Evolutionary conservation across 2,329 filamentous ascomycete species (phyloP).

Genomic region (Pleomassaria siparia): DNA sequence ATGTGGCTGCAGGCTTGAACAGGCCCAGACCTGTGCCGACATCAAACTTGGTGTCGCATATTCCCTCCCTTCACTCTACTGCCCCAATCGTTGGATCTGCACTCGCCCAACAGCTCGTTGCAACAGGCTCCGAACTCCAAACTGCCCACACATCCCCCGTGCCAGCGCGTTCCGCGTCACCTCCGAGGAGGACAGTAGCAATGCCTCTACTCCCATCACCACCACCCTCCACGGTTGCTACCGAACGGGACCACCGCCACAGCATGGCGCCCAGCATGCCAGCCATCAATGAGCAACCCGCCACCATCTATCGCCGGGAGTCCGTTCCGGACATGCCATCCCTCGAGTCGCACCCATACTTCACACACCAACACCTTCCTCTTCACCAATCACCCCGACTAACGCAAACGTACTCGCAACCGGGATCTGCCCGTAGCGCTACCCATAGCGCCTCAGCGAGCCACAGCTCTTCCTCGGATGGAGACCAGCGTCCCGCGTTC

Average conservation of each 20-base stretch:
- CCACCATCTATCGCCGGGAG: slow-evolving; percentile 12
- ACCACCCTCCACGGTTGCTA: slow-evolving; percentile 26
- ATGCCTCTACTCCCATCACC: slow-evolving; percentile 35
- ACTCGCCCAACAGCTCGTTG: slow-evolving; percentile 20
- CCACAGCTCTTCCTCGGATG: slow-evolving; percentile 13
- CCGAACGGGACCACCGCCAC: slow-evolving; percentile 18
- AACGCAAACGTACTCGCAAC: neutral
- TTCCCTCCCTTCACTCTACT: slow-evolving; percentile 26
- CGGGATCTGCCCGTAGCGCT: slow-evolving; percentile 2
- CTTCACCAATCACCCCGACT: neutral
- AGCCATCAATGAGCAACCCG: slow-evolving; percentile 34
- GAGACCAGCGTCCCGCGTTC: slow-evolving; percentile 20
- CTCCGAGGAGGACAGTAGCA: slow-evolving; percentile 25
- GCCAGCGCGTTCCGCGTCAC: slow-evolving; percentile 15
- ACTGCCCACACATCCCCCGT: slow-evolving; percentile 14
- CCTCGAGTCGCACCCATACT: slow-evolving; percentile 23
- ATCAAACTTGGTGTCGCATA: slow-evolving; percentile 33
- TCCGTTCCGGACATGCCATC: slow-evolving; percentile 16
- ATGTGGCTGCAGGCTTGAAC: slow-evolving; percentile 34
- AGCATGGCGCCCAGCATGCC: slow-evolving; percentile 34
- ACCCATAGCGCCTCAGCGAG: slow-evolving; percentile 2
- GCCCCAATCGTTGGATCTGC: slow-evolving; percentile 11
- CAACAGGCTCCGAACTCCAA: slow-evolving; percentile 23
- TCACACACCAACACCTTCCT: slow-evolving; percentile 9
- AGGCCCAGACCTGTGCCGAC: slow-evolving; percentile 17